phyloP scores from a whole-genome alignment of 2,329 filamentous ascomycete genomes.

The Aspergillus phoenicis region DNA sequence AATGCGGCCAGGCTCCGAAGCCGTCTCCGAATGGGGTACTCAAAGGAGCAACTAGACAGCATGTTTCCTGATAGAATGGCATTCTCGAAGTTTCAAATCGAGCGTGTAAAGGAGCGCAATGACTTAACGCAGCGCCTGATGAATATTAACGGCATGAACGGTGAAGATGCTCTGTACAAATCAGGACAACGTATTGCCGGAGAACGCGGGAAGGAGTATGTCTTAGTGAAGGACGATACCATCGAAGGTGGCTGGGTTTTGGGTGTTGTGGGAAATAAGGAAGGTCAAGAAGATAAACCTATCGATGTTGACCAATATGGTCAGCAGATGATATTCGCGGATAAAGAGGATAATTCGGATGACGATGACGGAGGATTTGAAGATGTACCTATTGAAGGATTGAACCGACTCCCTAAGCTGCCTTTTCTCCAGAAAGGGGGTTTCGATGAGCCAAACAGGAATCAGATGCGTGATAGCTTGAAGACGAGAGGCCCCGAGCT shows the following conservation, averaged over 20 bases:
- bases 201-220: constrained; percentile 90
- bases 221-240: constrained; percentile 91
- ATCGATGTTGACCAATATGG: constrained; percentile 81
- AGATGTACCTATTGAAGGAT: constrained; percentile 85
- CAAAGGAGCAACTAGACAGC: constrained; percentile 89
- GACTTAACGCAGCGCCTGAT: constrained; percentile 93
- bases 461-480: constrained; percentile 21
- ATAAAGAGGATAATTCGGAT: constrained; percentile 62
- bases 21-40: constrained; percentile 89
- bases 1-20: constrained; percentile 90
- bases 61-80: constrained; percentile 99
- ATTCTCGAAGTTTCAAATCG: constrained; percentile 95
- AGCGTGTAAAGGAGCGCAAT: constrained; percentile 88
- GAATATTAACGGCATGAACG: constrained; percentile 88
- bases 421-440: constrained; percentile 42
- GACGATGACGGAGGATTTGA: constrained; percentile 80
- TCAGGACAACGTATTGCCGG: constrained; percentile 60
- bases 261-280: constrained; percentile 85
- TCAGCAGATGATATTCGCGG: constrained; percentile 53
- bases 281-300: constrained; percentile 80
- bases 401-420: constrained; percentile 77
- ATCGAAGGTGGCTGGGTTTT: constrained; percentile 95
- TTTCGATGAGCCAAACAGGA: constrained; percentile 40
- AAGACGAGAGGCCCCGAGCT: constrained; percentile 15
- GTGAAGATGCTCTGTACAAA: constrained; percentile 69